phyloP scores from a whole-genome alignment of 768 basidiomycete genomes.

The Multifurca ochricompacta region DNA sequence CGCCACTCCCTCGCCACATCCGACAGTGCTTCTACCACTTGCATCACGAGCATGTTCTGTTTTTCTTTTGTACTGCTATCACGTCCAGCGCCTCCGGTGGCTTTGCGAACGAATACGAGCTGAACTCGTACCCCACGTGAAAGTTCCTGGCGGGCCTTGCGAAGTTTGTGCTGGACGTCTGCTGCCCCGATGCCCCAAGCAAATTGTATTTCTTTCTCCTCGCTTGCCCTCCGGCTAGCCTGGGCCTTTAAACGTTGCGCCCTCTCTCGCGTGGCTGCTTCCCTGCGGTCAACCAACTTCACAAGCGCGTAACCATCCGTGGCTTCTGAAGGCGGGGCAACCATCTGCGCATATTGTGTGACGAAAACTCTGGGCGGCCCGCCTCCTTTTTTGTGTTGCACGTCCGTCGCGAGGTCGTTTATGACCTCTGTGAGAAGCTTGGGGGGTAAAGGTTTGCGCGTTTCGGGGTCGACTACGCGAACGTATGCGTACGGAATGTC shows the following conservation, averaged over 20 bases:
- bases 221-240: constrained; percentile 15
- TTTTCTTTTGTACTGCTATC: not conserved
- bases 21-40: constrained; percentile 18
- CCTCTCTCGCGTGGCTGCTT: constrained; percentile 9
- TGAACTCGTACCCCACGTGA: constrained; percentile 26
- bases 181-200: constrained; percentile 30
- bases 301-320: constrained; percentile 20
- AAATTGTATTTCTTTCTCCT: constrained; percentile 32
- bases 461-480: constrained; percentile 20
- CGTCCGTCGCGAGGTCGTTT: constrained; percentile 2
- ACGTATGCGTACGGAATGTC: constrained; percentile 17
- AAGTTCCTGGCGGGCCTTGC: constrained; percentile 27
- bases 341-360: constrained; percentile 16
- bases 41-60: constrained; percentile 16
- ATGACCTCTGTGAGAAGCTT: constrained; percentile 12
- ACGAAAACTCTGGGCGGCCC: not conserved
- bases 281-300: constrained; percentile 10
- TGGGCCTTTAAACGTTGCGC: constrained; percentile 4
- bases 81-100: constrained; percentile 11
- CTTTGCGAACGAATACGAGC: constrained; percentile 27
- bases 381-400: not conserved
- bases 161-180: constrained; percentile 33
- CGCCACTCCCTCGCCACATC: constrained; percentile 24
- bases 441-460: constrained; percentile 14
- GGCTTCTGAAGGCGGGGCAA: constrained; percentile 14